Base-by-base conservation (phyloP, 306 rosid genomes). In the Inga laurina region DNA sequence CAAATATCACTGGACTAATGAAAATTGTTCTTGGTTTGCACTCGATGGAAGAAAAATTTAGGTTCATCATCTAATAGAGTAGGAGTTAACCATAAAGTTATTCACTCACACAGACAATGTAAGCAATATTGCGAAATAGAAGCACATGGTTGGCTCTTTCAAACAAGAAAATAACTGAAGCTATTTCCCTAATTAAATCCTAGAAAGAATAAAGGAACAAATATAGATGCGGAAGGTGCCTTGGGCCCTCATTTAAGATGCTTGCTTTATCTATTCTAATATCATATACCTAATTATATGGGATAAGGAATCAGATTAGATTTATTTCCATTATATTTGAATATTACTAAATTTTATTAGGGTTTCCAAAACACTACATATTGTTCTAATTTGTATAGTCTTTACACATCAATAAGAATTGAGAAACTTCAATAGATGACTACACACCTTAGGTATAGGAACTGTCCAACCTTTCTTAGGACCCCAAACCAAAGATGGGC, bases 401-500 rank as follows among this genome's bases (percentile, higher is more conserved):
- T 56, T 56, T 56, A 52, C 59, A 52, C 18, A 52, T 52, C n/a
- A 56, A 56, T 8, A 6, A 56, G 64, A 21, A 56, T 21, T 56
- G 64, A 56, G 24, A 56, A 21, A 56, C 64, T 21, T 56, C 64
- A 54, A 46, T 0, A 72, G 35, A 72, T 22, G 13, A 72, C 22
- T 27, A 85, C 88, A 72, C 51, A 91, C 97, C 93, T 5, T 67
- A 54, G 89, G 83, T 76, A 70, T 74, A 57, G 92, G 90, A 82
- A 93, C 92, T 14, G 85, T 89, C 99, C 99, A 95, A 80, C 98
- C 96, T 77, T 78, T 54, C 84, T 83, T 84, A 1, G 82, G 90
- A 82, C 87, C 85, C 99, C 99, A 95, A 70, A 87, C 85, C 81
- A 95, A 88, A 65, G 94, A 82, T 45, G 99, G 95, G 78, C 99